Base-by-base conservation (phyloP, 2,329 filamentous ascomycete genomes). In the Pyrenochaeta sp. region DNA sequence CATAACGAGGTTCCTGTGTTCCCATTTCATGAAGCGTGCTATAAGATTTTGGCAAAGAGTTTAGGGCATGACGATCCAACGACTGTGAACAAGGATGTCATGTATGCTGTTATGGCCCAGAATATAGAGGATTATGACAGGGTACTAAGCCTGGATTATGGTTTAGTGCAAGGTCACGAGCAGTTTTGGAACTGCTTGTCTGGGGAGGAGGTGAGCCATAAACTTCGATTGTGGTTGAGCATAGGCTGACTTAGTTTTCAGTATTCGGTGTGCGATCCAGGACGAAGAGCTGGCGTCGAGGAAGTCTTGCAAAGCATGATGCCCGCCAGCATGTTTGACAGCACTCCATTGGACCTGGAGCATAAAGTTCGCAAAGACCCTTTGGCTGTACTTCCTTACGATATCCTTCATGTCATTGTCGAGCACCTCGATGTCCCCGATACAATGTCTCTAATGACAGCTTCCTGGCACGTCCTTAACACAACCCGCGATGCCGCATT, bases 21-120 rank as follows among this genome's bases (percentile, higher is more conserved):
- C 46, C 67, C 66, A 2, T 67, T 71, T 24, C 68, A 71, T 47
- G 58, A 64, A 27, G 54, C 54, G 1, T 72, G 69, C 28, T 64
- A 60, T 46, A 42, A 58, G 9, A 42, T 71, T 30, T 59, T 72
- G 1, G 58, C 61, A 7, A 54, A 50, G 25, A 51, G 39, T 15
- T n/a, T 69, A 3, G 65, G 61, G 7, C 56, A 52, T 27, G 25
- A 46, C 0, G 46, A 59, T 10, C 22, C 32, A 3, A 40, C 28
- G 0, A 47, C 45, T 7, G 56, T 71, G 10, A 42, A 68, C 19
- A 66, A 58, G 39, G 57, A 71, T 15, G 28, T 56, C 1, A 44
- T 71, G n/a, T 62, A 64, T 19, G 34, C 25, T 25, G 42, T 42
- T 19, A 54, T 61, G 51, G 27, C n/a, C 36, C 52, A 62, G 8